A percentile compares a stretch with the other conserved stretches of the same genome.
Conservation (phyloP, 1,284 basidiomycete genomes). For the Ustilago xerochloae region DNA sequence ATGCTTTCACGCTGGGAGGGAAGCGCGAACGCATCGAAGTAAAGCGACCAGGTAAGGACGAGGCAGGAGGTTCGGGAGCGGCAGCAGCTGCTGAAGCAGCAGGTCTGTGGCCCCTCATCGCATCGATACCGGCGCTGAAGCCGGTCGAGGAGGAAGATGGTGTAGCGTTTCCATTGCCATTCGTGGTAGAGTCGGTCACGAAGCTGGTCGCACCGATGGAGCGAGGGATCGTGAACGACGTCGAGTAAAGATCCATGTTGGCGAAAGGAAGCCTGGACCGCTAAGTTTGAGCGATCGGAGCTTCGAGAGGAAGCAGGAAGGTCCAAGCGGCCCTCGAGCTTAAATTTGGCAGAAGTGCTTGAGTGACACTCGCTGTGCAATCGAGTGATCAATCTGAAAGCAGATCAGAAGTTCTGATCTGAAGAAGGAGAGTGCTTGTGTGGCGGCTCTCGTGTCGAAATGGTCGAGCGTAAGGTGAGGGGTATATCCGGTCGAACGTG, state of each 20-base stretch:
- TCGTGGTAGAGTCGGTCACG: slow-evolving; percentile 33
- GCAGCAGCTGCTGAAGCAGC: slow-evolving; percentile 10
- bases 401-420: slow-evolving; percentile 8
- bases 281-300: slow-evolving; percentile 9
- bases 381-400: not conserved
- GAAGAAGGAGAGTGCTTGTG: not conserved
- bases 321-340: slow-evolving; percentile 17
- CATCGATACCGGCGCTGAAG: slow-evolving; percentile 10
- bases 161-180: slow-evolving; percentile 10
- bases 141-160: slow-evolving; percentile 20
- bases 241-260: slow-evolving; percentile 61
- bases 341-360: not conserved
- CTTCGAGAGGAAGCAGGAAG: slow-evolving; percentile 18
- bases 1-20: slow-evolving; percentile 63
- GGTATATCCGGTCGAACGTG: slow-evolving; percentile 13
- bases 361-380: not conserved
- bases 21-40: slow-evolving; percentile 63
- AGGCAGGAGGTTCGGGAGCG: slow-evolving; percentile 44
- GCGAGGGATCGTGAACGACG: slow-evolving; percentile 60
- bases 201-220: slow-evolving; percentile 37
- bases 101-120: slow-evolving; percentile 8
- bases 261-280: slow-evolving; percentile 19
- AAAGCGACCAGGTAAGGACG: slow-evolving; percentile 52
- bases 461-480: not conserved
- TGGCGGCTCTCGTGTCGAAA: not conserved